Evolutionary conservation across 345 rosid species (phyloP), one percentile per base, ranked within the genome.

Genomic region (Populus deltoides): DNA sequence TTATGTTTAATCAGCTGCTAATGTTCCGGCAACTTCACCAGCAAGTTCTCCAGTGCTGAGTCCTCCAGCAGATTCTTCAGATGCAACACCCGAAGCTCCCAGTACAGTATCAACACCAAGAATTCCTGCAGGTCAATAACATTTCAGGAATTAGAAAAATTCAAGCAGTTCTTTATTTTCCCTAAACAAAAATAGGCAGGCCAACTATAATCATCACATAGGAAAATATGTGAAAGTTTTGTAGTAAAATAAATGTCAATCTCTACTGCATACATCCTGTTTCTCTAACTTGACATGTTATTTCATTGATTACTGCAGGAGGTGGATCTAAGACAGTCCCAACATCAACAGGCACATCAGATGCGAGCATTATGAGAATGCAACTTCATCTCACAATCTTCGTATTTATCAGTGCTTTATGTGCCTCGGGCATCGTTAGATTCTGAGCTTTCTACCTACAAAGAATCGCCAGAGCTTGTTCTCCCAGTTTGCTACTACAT

Each of bases 251-350:
- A 8, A 55, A 55, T 20, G 61, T 55, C 25, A 22, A 55, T 0
- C 8, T 55, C 61, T 22, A 2, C 61, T 55, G 25, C 22, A 55
- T 68, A 18, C 27, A 5, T 27, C 36, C 39, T 22, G 10, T 6
- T 53, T 72, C 13, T 22, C 25, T 15, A 53, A 2, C 13, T 10
- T 75, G 25, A 20, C 24, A 74, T 68, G 27, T 38, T 36, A 35
- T 45, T 47, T 71, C 2, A 7, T 31, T 29, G 31, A 29, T 69
- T 70, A 68, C 47, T 78, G 72, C 76, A 84, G 85, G 84, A 73
- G 76, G 79, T 27, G 88, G 84, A 35, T 87, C 88, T 20, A 85
- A 83, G 77, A 81, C 86, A 59, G 76, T 45, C 25, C 83, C 89
- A 31, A 77, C 84, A 45, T 39, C 78, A 13, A 68, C 33, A 24